These are phyloP conservation scores for Toxoplasma gondii DNA, from an alignment of 169 alveolate species.

Conservation along the genomic window DNA sequence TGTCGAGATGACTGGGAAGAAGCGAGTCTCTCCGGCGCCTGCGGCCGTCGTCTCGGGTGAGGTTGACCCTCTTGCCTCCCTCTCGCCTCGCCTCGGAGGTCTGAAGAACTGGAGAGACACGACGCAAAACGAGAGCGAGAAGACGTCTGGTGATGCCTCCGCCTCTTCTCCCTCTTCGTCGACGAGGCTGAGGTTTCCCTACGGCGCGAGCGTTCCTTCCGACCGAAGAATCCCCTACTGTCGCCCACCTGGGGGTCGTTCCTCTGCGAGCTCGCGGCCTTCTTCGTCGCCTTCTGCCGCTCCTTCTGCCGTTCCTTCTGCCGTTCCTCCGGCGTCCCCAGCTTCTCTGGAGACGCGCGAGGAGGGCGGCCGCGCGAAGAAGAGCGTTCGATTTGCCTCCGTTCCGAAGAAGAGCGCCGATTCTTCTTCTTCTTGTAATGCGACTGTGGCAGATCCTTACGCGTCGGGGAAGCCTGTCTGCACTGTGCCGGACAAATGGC, in stretches of 20 bases:
- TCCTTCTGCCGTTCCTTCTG: neutral
- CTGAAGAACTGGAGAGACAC: neutral
- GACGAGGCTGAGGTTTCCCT: neutral
- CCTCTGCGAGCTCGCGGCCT: neutral
- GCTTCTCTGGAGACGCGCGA: neutral
- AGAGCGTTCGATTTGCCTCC: neutral
- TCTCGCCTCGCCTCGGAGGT: neutral
- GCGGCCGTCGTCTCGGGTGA: neutral
- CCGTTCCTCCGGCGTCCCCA: neutral
- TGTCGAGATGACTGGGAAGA: neutral
- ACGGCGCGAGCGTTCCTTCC: neutral
- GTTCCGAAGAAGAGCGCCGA: neutral
- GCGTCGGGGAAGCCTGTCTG: conserved; percentile 41
- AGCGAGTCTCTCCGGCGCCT: neutral
- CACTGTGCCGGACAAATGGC: conserved; percentile 86
- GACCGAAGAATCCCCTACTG: neutral
- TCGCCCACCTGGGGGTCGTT: neutral
- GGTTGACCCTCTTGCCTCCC: neutral
- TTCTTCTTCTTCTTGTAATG: neutral
- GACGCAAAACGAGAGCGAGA: too few relatives aligned
- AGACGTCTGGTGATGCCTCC: too few relatives aligned
- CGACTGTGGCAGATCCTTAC: neutral
- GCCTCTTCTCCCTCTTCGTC: neutral
- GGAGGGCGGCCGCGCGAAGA: neutral
- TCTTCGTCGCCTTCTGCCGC: neutral